Base-by-base conservation (phyloP, 2,329 filamentous ascomycete species). In the Plectosphaerella cucumerina region DNA sequence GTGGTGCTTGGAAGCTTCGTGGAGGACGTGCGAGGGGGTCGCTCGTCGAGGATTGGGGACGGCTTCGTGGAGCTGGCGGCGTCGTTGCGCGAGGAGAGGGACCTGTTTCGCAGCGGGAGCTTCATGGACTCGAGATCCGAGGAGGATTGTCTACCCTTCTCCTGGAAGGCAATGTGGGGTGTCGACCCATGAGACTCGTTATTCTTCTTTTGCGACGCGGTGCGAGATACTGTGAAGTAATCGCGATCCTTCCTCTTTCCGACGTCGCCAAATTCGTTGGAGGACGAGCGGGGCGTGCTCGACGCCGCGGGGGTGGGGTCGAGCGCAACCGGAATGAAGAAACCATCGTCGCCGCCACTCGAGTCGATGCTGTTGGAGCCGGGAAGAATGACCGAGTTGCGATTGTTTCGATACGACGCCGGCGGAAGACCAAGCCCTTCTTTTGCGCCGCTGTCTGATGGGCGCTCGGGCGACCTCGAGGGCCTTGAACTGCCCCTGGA, bases 111-210 rank as follows among this genome's bases (percentile, higher is more conserved):
- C 55, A 64, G 68, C 51, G 73, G 70, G 46, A 70, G 68, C 60
- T 75, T 84, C 2, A 76, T 72, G 35, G 78, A 79, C 26, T 82
- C 75, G 21, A 82, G 70, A 11, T 86, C 82, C 3, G 84, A 81
- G 1, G 84, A 85, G 5, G 77, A 70, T 53, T 83, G 78, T 43
- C 88, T 81, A 2, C 83, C 82, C 68, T 92, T 94, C 61, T 96
- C 90, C 65, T 96, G 90, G 65, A 91, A 95, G 20, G 90, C 88
- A 60, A 96, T 96, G 62, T 96, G 91, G n/a, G 91, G 90, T 15
- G 89, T 91, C 2, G 84, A 80, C 53, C 72, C 66, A 50, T 74
- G 72, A 1, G 77, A 78, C 42, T 79, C 78, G 15, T 61, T 62
- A 45, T 74, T 75, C 58, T 70, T 77, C 48, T 81, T 75, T 31